phyloP scores from a whole-genome alignment of 768 basidiomycete genomes.

The Kwoniella shandongensis region DNA sequence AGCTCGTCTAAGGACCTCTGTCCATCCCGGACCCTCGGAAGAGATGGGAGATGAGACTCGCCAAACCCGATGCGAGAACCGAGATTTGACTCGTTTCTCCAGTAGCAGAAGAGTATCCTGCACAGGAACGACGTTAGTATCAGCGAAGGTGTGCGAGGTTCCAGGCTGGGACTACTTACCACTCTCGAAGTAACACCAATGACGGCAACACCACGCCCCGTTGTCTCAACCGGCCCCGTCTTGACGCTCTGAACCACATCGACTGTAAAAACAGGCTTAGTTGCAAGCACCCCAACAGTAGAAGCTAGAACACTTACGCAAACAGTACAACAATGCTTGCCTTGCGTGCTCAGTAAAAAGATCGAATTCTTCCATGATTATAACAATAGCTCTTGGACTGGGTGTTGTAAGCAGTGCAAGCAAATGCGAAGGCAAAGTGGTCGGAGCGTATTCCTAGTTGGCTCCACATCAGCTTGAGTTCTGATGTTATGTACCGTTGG shows the following conservation, averaged over 20 bases:
- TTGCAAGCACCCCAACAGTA: background rate
- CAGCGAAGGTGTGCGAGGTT: background rate
- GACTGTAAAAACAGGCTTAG: slow-evolving; percentile 52
- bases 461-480: background rate
- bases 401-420: slow-evolving; percentile 52
- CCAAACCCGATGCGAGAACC: slow-evolving; percentile 89
- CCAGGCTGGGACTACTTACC: slow-evolving; percentile 32
- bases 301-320: slow-evolving; percentile 56
- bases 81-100: slow-evolving; percentile 95
- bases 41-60: slow-evolving; percentile 66
- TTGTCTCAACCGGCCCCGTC: slow-evolving; percentile 61
- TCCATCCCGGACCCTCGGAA: slow-evolving; percentile 60
- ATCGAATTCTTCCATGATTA: slow-evolving; percentile 90
- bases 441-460: slow-evolving; percentile 43
- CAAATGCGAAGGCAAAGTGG: slow-evolving; percentile 65
- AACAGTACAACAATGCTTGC: slow-evolving; percentile 89
- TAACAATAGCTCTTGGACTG: slow-evolving; percentile 71
- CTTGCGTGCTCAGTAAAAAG: slow-evolving; percentile 87
- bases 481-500: too few species aligned
- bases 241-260: slow-evolving; percentile 80
- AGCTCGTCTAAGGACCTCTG: slow-evolving; percentile 57
- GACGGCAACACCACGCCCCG: slow-evolving; percentile 67
- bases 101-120: slow-evolving; percentile 79
- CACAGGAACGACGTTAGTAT: slow-evolving; percentile 2
- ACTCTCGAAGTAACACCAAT: slow-evolving; percentile 83